Conservation (phyloP, 345 rosid genomes). For the Citropsis articulata region DNA sequence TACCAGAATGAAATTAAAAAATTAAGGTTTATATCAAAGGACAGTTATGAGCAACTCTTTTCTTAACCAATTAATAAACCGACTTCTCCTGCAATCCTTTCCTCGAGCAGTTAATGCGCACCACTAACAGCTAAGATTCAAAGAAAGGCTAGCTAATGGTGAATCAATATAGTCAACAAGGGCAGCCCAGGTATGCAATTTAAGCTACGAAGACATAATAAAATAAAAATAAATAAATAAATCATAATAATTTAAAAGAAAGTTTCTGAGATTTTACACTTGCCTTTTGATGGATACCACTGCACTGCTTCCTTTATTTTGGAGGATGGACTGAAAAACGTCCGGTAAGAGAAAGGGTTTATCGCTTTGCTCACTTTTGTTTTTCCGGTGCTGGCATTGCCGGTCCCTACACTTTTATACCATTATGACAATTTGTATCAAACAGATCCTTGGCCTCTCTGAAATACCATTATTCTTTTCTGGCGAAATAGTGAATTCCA, state of each 20-base stretch:
- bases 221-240: background rate
- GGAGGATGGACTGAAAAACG: background rate
- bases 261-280: background rate
- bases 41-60: background rate
- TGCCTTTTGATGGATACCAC: background rate
- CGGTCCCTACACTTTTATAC: no score
- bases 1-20: background rate
- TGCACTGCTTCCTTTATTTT: background rate
- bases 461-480: no score
- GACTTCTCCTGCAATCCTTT: constrained; percentile 16
- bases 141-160: background rate
- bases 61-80: background rate
- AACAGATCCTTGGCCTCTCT: no score
- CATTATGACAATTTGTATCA: no score
- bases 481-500: no score
- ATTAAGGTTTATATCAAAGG: background rate
- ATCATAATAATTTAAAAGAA: background rate
- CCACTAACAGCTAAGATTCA: background rate
- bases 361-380: no score
- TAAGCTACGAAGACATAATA: background rate
- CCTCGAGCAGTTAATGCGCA: constrained; percentile 19
- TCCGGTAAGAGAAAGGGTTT: no score
- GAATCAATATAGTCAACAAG: background rate
- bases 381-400: no score
- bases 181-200: background rate